Evolutionary conservation across 768 basidiomycete species (phyloP).

Genomic region (Amanita inopinata): DNA sequence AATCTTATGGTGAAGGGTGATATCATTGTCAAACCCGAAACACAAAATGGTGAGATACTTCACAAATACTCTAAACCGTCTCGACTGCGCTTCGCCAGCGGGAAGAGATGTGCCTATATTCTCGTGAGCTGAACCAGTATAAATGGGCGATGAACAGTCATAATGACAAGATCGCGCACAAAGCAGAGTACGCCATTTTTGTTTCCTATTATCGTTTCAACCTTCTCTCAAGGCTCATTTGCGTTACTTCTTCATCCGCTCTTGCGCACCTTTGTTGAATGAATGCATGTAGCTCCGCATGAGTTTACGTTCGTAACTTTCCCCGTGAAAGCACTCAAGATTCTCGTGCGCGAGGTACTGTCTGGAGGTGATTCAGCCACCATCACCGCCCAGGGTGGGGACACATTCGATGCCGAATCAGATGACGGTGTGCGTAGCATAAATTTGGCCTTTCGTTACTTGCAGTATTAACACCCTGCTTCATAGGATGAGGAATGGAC

Average conservation of each 20-base stretch:
- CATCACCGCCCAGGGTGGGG: slow-evolving; percentile 44
- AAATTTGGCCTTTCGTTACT: slow-evolving; percentile 2
- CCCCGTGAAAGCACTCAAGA: slow-evolving; percentile 87
- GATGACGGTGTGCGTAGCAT: slow-evolving; percentile 61
- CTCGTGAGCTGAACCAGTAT: slow-evolving; percentile 13
- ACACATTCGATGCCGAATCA: slow-evolving; percentile 44
- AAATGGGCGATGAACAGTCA: slow-evolving; percentile 41
- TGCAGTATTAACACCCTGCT: slow-evolving; percentile 1
- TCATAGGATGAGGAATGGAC: slow-evolving; percentile 84
- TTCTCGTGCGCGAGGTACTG: slow-evolving; percentile 78
- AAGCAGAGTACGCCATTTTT: slow-evolving; percentile 55
- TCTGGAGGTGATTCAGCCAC: slow-evolving; percentile 66
- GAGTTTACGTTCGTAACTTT: slow-evolving; percentile 83
- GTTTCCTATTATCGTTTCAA: slow-evolving; percentile 9
- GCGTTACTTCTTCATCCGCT: slow-evolving; percentile 22
- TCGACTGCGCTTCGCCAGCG: background rate
- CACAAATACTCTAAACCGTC: background rate
- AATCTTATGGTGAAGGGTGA: slow-evolving; percentile 82
- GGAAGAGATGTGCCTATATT: slow-evolving; percentile 5
- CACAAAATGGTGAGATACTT: slow-evolving; percentile 59
- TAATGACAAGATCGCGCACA: slow-evolving; percentile 93
- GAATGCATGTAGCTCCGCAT: slow-evolving; percentile 53
- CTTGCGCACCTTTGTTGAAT: slow-evolving; percentile 31
- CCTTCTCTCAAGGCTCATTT: slow-evolving; percentile 10
- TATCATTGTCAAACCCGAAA: slow-evolving; percentile 74